A percentile compares a stretch with the other conserved stretches of the same genome.
phyloP scores from a whole-genome alignment of 2,329 filamentous ascomycete species.

The Xylaria sp. region DNA sequence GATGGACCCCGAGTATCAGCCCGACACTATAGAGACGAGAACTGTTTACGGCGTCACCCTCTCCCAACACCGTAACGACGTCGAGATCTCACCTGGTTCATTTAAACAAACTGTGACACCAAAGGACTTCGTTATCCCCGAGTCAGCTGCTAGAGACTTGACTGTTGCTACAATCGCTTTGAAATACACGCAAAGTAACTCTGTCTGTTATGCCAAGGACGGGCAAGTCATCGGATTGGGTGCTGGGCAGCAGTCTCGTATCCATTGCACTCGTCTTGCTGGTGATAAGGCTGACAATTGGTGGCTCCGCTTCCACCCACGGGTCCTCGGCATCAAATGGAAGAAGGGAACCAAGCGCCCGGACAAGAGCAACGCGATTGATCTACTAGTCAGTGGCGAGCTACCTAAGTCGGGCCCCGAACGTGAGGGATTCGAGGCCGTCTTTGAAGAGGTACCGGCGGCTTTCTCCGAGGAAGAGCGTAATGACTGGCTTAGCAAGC shows the following conservation, averaged over 20 bases:
- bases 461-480: slow-evolving; percentile 87
- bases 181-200: slow-evolving; percentile 99
- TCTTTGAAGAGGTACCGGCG: slow-evolving; percentile 88
- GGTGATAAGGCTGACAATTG: slow-evolving; percentile 99
- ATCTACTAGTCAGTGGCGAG: slow-evolving; percentile 90
- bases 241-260: slow-evolving; percentile 95
- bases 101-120: slow-evolving; percentile 89
- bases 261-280: slow-evolving; percentile 96
- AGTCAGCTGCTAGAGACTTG: slow-evolving; percentile 85
- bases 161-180: slow-evolving; percentile 96
- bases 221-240: slow-evolving; percentile 95
- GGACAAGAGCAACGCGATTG: slow-evolving; percentile 98
- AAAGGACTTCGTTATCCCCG: slow-evolving; percentile 80
- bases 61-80: slow-evolving; percentile 91
- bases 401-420: slow-evolving; percentile 86
- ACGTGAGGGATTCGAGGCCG: slow-evolving; percentile 83
- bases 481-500: slow-evolving; percentile 83
- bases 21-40: slow-evolving; percentile 82
- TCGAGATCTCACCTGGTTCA: slow-evolving; percentile 83
- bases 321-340: slow-evolving; percentile 89
- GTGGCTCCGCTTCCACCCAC: slow-evolving; percentile 98
- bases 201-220: slow-evolving; percentile 94
- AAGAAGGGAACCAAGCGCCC: slow-evolving; percentile 97
- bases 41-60: slow-evolving; percentile 92
- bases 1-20: slow-evolving; percentile 89